Evolutionary conservation across 208 protist species (phyloP), one percentile per base, ranked within the genome.

Genomic region (Trypanosoma lewisi): DNA sequence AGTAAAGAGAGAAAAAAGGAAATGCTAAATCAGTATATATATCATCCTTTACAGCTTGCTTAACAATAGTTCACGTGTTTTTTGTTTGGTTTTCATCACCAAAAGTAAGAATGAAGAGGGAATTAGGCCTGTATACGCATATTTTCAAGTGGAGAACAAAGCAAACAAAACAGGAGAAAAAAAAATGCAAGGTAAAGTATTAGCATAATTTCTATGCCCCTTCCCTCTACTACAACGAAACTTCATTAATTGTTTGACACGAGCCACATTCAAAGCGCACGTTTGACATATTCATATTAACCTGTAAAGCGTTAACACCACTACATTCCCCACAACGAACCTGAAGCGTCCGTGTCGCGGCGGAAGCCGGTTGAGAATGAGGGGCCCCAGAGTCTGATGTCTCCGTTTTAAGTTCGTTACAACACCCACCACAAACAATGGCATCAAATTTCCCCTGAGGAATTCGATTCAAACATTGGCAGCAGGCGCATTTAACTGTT

Each of bases 261-360:
- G 74, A 78, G 4, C 87, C 87, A 51, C 87, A 93, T 34, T 89
- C 75, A 58, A 93, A 93, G 45, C 84, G 76, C 51, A 93, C 66
- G 45, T 28, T 67, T 23, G 62, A 75, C 1, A 83, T 72, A 37
- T 72, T 61, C 1, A 48, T 53, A 19, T 36, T 59, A 30, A 85
- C 67, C 25, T 80, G 73, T 4, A 93, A 76, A 2, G 79, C 76
- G 51, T 93, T 85, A 33, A 85, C 62, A 52, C 70, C 68, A 52
- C 63, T 73, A 68, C 78, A 85, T 42, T 78, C 70, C 11, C 87
- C 83, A 59, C 87, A 93, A 0, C 79, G 80, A 19, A 90, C 77
- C 54, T 93, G 83, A 1, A 93, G 52, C 16, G 74, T 83, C 8
- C 82, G 39, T 44, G 48, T 56, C 23, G 28, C 12, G 16, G 58